These are phyloP conservation scores for Pseudocercospora pini-densiflorae DNA, from an alignment of 2,329 filamentous ascomycete species.

Conservation along the genomic window DNA sequence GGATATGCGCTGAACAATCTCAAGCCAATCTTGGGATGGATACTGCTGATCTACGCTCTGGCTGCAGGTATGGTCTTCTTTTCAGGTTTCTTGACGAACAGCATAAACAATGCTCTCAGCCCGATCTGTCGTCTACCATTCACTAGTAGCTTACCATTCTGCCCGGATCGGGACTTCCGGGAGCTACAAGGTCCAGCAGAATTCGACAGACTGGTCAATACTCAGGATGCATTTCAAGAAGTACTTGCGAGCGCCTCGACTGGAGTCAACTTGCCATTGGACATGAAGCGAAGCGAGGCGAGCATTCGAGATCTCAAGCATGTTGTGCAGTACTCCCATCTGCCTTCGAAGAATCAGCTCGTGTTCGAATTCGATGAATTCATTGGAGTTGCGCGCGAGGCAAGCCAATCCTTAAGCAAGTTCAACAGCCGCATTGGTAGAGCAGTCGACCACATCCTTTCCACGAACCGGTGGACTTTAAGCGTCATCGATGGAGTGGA, in stretches of 20 bases:
- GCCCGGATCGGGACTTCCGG: conserved; percentile 39
- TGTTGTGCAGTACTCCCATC: conserved; percentile 70
- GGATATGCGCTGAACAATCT: conserved; percentile 64
- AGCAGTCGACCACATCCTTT: conserved; percentile 74
- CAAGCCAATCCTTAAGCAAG: conserved; percentile 68
- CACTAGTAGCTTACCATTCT: conserved; percentile 67
- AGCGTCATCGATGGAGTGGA: conserved; percentile 69
- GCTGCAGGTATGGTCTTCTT: conserved; percentile 63
- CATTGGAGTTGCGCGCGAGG: conserved; percentile 68
- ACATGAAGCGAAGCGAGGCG: conserved; percentile 78
- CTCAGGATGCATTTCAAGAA: conserved; percentile 77
- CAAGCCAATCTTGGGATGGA: conserved; percentile 67
- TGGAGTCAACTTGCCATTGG: conserved; percentile 70
- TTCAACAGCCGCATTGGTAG: conserved; percentile 79
- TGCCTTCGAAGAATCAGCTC: conserved; percentile 71
- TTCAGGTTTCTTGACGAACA: conserved; percentile 66
- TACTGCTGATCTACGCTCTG: conserved; percentile 65
- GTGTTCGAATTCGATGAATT: conserved; percentile 77
- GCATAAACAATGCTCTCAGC: conserved; percentile 65
- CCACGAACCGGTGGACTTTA: conserved; percentile 76
- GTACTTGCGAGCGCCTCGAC: conserved; percentile 71
- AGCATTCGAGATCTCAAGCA: conserved; percentile 75
- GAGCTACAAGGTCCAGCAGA: conserved; percentile 54
- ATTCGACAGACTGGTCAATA: conserved; percentile 75
- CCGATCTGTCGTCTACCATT: conserved; percentile 74